Base-by-base conservation (phyloP, 345 rosid genomes). In the Pelargonium nanum region DNA sequence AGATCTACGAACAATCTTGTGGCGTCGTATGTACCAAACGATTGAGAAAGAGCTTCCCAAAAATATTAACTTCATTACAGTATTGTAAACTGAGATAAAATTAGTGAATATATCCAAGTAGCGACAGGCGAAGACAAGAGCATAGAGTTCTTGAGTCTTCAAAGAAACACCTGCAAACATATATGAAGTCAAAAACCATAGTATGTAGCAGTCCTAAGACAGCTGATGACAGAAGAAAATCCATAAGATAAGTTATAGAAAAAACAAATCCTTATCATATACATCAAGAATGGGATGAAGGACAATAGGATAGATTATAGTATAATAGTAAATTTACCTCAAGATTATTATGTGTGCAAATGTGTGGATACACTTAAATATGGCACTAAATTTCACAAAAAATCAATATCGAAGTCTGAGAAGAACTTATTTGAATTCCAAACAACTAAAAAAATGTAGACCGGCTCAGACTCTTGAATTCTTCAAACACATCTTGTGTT, bases 91-190 rank as follows among this genome's bases (percentile, higher is more conserved):
- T 2, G 96, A 88, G 60, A 80, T 63, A 59, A 72, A 91, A 70
- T 71, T 65, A 19, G 88, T 80, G 65, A 91, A 83, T n/a, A 86
- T 88, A 72, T 88, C 94, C 81, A 91, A 70, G 73, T 88, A 91
- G 16, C 91, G 91, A 0, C 85, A 67, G 1, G 80, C 76, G 61
- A 91, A 91, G 58, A 91, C 94, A 54, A 88, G 13, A 17, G 77
- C 83, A 59, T 83, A 91, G 60, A 91, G 94, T 58, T 88, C 94
- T 74, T 84, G 94, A 8, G 96, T 88, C 94, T 88, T 91, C 75
- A 88, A 75, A 1, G 98, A 86, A 30, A 91, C 62, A 48, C 98
- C 96, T 88, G 81, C 68, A 65, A 7, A 26, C 22, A 26, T 60
- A 13, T 17, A 40, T 40, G 16, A 2, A 40, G 48, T 40, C 9